Base-by-base conservation (phyloP, 345 rosid species). In the Arabidopsis thaliana region DNA sequence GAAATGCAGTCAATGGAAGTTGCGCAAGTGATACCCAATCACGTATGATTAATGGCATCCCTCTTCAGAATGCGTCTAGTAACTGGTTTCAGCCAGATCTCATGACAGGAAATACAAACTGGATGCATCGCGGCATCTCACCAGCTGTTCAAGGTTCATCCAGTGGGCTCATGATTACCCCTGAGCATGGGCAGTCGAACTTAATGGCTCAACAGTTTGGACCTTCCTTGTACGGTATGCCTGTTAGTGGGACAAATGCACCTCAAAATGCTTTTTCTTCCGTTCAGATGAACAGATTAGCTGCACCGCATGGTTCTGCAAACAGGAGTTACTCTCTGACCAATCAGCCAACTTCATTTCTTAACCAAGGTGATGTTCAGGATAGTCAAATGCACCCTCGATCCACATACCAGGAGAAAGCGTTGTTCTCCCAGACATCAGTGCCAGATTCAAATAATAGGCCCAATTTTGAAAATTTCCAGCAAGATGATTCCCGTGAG, bases 211-310 rank as follows among this genome's bases (percentile, higher is more conserved):
- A 83, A 48, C 90, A 89, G 64, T 79, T 74, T 78, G 88, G 86
- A 76, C 91, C 79, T 61, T 92, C 99, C 56, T 84, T 90, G 66
- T 83, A 85, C 66, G 93, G 93, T 22, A 82, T 85, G 72, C 88
- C 88, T 53, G 67, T 82, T 45, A 67, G 87, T 66, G 82, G 85
- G 50, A 59, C 86, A 61, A 84, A 86, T 69, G 83, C 79, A 37
- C 78, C 72, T 81, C 74, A 81, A 23, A 82, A 59, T 80, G 82
- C 81, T 36, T 78, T 71, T 73, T 79, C 88, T 69, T 24, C 88
- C 24, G 74, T 80, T 33, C 91, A 84, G 76, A 80, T 83, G 80
- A 90, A 85, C 73, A 86, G 80, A 73, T 58, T 87, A 63, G 57
- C 76, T 14, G 36, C 74, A 37, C 87, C 78, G 56, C 88, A 79